phyloP scores from a whole-genome alignment of 345 rosid species.

The Carallia brachiata region DNA sequence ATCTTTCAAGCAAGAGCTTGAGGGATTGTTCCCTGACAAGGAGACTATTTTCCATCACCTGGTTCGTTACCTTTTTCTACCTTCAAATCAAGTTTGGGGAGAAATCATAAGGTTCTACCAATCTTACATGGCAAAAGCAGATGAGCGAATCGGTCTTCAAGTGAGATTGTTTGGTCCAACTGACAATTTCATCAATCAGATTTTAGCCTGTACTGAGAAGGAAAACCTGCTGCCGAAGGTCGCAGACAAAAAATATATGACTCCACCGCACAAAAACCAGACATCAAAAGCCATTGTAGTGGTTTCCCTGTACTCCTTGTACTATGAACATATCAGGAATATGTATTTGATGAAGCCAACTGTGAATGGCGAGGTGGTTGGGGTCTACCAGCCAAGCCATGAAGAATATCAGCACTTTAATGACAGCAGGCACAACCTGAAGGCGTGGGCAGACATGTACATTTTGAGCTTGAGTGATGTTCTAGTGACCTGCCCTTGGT shows the following conservation, averaged over 20 bases:
- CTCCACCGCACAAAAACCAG: not conserved
- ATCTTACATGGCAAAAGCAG: conserved; percentile 21
- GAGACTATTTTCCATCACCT: conserved; percentile 28
- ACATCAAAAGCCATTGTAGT: conserved; percentile 19
- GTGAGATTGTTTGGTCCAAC: conserved; percentile 15
- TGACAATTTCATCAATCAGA: not conserved
- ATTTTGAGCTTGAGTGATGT: too few relatives aligned
- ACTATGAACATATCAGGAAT: conserved; percentile 4
- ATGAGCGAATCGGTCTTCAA: conserved; percentile 24
- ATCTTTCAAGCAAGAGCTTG: conserved; percentile 10
- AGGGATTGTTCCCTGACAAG: conserved; percentile 23
- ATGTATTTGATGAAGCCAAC: conserved; percentile 20
- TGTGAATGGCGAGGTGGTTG: conserved; percentile 16
- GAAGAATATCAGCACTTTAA: conserved; percentile 21
- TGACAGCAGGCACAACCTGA: conserved; percentile 18
- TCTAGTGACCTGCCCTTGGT: too few relatives aligned
- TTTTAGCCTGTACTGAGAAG: conserved; percentile 12
- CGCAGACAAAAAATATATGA: not conserved
- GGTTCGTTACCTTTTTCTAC: conserved; percentile 28
- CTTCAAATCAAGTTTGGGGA: conserved; percentile 27
- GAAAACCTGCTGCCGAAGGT: conserved; percentile 17
- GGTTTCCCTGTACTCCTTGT: conserved; percentile 11
- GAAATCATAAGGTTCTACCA: conserved; percentile 23
- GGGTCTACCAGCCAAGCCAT: conserved; percentile 29
- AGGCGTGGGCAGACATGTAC: conserved; percentile 24